Evolutionary conservation across 345 rosid species (phyloP), one percentile per base, ranked within the genome.

Genomic region (Diplotaxis tenuifolia): DNA sequence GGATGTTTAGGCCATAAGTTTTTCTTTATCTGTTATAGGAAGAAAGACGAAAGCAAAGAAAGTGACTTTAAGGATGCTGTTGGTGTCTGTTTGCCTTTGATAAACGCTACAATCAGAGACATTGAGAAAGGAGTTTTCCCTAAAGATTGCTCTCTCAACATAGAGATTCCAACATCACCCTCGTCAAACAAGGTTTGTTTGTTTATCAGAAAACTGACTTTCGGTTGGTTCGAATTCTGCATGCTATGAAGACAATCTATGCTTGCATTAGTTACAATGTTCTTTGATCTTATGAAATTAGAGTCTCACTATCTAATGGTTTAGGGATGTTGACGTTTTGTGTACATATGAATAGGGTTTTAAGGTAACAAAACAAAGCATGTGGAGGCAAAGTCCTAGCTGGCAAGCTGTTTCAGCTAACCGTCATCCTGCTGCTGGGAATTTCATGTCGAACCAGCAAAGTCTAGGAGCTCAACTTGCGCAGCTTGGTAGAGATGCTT

Each of bases 401-500:
- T 96, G 99, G 99, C 89, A 66, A 77, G 97, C 96, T 74, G 88
- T 92, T 75, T 92, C 98, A 68, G 86, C 96, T 54, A 86, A 85
- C 74, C 86, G 96, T 68, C 87, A 89, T 72, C 89, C 95, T 62
- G 82, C 83, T 75, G 83, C 91, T 67, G 93, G 84, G 20, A 88
- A 83, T 78, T 94, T 86, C 75, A 90, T 96, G 99, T 84, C 98
- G 63, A 96, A 92, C 71, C 98, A 96, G 70, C 99, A 87, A 77
- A 95, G 98, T 74, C 87, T 96, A 19, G 99, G 99, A 52, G 57
- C 88, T 65, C 96, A 92, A 77, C 96, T 96, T 70, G 97, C 99
- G 0, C 98, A 92, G 84, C 97, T 92, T 72, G 83, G 99, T 59
- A 86, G 97, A 77, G 99, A 96, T 85, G 99, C 99, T 72, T 96